phyloP scores from a whole-genome alignment of 371 early-diverging fungal species.

The Mucor irregularis region DNA sequence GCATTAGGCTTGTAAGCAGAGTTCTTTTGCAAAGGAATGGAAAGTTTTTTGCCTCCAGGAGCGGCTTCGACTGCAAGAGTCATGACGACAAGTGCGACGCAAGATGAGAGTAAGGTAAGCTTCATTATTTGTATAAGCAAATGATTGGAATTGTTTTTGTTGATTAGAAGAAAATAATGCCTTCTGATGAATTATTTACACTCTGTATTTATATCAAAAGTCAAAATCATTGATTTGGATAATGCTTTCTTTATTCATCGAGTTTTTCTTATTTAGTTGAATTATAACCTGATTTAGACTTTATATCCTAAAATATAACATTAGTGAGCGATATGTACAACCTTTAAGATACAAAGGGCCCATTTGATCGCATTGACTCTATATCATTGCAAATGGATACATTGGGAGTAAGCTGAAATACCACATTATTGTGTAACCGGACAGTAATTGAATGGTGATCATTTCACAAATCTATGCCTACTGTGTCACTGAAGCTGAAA shows the following conservation, averaged over 20 bases:
- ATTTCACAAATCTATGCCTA: no score
- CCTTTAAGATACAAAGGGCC: no score
- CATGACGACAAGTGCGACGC: slow-evolving; percentile 5
- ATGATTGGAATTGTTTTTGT: background rate
- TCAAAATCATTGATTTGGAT: no score
- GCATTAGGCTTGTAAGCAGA: slow-evolving; percentile 16
- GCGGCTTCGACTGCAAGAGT: slow-evolving; percentile 12
- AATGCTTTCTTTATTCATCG: background rate
- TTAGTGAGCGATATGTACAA: no score
- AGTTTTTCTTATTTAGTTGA: background rate
- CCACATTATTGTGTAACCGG: no score
- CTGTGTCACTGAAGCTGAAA: no score
- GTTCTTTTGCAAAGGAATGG: slow-evolving; percentile 17
- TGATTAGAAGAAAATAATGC: background rate
- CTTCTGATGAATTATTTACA: background rate
- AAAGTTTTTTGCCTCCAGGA: slow-evolving; percentile 6
- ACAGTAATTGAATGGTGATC: no score
- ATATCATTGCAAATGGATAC: no score
- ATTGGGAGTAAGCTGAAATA: no score
- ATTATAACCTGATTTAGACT: background rate
- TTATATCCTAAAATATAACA: background rate
- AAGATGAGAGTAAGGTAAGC: slow-evolving; percentile 10
- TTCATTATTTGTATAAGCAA: slow-evolving; percentile 11
- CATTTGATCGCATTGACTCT: no score
- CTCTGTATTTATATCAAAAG: background rate